Evolutionary conservation across 2,329 filamentous ascomycete genomes (phyloP), one percentile per base, ranked within the genome.

Genomic region (Diaporthe helianthi): DNA sequence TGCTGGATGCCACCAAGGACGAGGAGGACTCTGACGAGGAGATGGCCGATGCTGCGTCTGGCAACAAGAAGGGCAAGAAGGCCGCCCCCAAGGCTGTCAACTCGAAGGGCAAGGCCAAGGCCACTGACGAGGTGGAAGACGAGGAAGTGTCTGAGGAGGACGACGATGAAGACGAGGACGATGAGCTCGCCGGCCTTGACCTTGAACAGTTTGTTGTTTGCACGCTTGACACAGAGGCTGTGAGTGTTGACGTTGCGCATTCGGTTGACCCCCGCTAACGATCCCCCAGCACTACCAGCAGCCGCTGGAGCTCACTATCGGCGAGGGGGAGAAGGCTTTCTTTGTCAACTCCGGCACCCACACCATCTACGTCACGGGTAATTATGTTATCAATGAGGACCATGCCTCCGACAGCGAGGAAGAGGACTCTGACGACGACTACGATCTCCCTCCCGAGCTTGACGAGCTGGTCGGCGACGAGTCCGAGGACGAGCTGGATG

Each of bases 121-220:
- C 84, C 58, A 83, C 84, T 46, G 84, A 86, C 38, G 85, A 87
- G n/a, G 85, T 87, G n/a, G 85, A 86, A 19, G 41, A 44, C 17
- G 41, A 46, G 53, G 86, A 86, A 4, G 87, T 88, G 60, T 85
- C 82, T 0, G 82, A 84, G 1, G 83, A 84, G 3, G 83, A 84
- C 2, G 85, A 88, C 2, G 55, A 55, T 2, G 69, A 71, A 19
- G 58, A 55, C 4, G 69, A 69, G n/a, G 85, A 88, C 15, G 86
- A 88, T 31, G 87, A 89, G 38, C 87, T 91, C 66, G 86, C 88
- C 70, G 87, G 86, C 31, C 81, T 87, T 65, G 89, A 93, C 77
- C 84, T 95, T 65, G 93, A 98, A 80, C 93, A 98, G 84, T 93
- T 93, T 76, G 94, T 98, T 75, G 84, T 99, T 76, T 99, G 96